These are phyloP conservation scores for Nakaseomyces sp. DNA, from an alignment of 1,139 yeast genomes.

Conservation along the genomic window DNA sequence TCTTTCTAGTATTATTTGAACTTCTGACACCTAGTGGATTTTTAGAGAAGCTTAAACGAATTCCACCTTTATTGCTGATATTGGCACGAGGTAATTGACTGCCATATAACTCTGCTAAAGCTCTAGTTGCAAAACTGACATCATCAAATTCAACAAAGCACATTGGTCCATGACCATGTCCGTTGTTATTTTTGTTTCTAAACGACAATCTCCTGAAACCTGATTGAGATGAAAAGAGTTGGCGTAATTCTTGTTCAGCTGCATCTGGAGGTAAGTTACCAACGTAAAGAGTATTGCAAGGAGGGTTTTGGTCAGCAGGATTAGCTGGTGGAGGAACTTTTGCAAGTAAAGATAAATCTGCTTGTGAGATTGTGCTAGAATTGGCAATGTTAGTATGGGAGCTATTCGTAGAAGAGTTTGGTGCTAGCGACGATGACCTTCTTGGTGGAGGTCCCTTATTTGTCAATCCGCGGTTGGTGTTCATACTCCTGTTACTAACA, in stretches of 20 bases:
- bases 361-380: slow-evolving; percentile 37
- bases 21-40: slow-evolving; percentile 96
- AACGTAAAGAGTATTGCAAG: slow-evolving; percentile 92
- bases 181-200: slow-evolving; percentile 53
- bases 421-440: background rate
- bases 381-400: slow-evolving; percentile 1
- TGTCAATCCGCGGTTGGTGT: background rate
- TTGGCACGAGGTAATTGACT: slow-evolving; percentile 60
- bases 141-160: slow-evolving; percentile 98
- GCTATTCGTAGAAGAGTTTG: slow-evolving; percentile 12
- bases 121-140: slow-evolving; percentile 85
- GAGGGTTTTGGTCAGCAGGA: slow-evolving; percentile 98
- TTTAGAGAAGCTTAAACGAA: slow-evolving; percentile 84
- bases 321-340: slow-evolving; percentile 93
- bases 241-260: slow-evolving; percentile 83
- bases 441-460: background rate
- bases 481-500: background rate
- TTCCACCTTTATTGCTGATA: slow-evolving; percentile 81
- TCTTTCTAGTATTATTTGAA: slow-evolving; percentile 26
- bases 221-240: slow-evolving; percentile 79
- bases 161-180: slow-evolving; percentile 79
- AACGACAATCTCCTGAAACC: slow-evolving; percentile 91
- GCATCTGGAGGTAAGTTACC: slow-evolving; percentile 98
- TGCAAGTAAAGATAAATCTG: slow-evolving; percentile 58
- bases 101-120: slow-evolving; percentile 88